Percentiles rank a stretch among this genome's conserved stretches.
Evolutionary conservation across 306 rosid species (phyloP).

Genomic region (Lathyrus sativus): DNA sequence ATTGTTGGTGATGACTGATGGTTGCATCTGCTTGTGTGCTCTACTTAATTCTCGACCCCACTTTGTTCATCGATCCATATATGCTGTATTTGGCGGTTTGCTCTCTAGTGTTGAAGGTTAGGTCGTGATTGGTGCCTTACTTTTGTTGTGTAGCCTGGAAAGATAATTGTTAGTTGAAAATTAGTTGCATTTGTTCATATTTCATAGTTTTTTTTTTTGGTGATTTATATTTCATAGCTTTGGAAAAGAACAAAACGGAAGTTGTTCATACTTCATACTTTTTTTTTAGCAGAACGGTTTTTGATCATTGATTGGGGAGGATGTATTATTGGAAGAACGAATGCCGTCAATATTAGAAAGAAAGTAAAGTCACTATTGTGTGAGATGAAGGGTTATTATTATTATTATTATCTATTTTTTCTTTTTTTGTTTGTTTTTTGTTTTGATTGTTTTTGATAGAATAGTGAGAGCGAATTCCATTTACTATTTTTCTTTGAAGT

Average conservation of each 20-base stretch:
- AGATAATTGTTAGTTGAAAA: slow-evolving; percentile 42
- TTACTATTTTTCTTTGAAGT: too few species aligned
- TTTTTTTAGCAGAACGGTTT: slow-evolving; percentile 36
- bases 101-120: slow-evolving; percentile 38
- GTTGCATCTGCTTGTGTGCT: slow-evolving; percentile 47
- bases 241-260: slow-evolving; percentile 53
- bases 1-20: slow-evolving; percentile 36
- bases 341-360: slow-evolving; percentile 26
- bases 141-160: slow-evolving; percentile 45
- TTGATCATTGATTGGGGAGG: slow-evolving; percentile 33
- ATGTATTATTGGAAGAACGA: slow-evolving; percentile 31
- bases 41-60: slow-evolving; percentile 35
- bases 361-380: slow-evolving; percentile 9
- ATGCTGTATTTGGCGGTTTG: slow-evolving; percentile 50
- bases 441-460: too few species aligned
- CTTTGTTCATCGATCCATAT: slow-evolving; percentile 38
- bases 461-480: too few species aligned
- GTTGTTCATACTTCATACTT: slow-evolving; percentile 24
- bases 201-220: neutral
- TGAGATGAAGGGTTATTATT: neutral
- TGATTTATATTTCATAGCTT: slow-evolving; percentile 49
- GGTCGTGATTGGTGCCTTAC: slow-evolving; percentile 44
- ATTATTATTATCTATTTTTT: too few species aligned
- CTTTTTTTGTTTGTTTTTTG: too few species aligned
- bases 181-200: slow-evolving; percentile 53